Base-by-base conservation (phyloP, 2,329 filamentous ascomycete species). In the Rutstroemia sp. region DNA sequence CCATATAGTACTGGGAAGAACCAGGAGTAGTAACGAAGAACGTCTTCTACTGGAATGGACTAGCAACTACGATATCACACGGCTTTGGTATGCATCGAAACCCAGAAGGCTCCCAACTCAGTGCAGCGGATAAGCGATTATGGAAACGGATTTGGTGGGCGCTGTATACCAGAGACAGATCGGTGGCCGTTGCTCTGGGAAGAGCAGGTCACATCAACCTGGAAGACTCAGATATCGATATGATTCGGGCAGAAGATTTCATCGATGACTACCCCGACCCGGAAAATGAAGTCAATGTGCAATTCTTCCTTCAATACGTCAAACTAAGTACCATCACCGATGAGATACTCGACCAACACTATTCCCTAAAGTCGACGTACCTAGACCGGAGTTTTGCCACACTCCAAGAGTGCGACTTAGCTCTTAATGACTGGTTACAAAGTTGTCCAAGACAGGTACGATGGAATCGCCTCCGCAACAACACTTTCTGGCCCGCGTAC, bases 11-110 rank as follows among this genome's bases (percentile, higher is more conserved):
- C 72, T 97, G 92, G 92, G 92, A 97, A 74, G 92, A 92, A 0
- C 92, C 92, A 6, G 92, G 97, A 75, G 92, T 97, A 72, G 92
- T 97, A 21, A 97, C 94, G 5, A 96, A 96, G 71, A 97, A 97
- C 65, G 92, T 97, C n/a, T 97, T 97, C 69, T 97, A 97, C 75
- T 97, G 92, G 92, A 96, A 87, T 57, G 81, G 92, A 60, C 91
- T 96, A 47, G 92, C 92, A 48, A 95, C 91, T 48, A 92, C 96
- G 48, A 91, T 97, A 41, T 92, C 92, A 4, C 92, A 97, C 69
- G 94, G 94, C 16, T 96, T 92, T 4, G 92, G 92, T 48, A 97
- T 97, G 92, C 92, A 97, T 71, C 82, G 94, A 68, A 95, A 89
- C 64, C 92, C 97, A 51, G 92, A 97, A 72, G 83, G 84, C 19